These are phyloP conservation scores for Penicillium soppii DNA, from an alignment of 495 filamentous ascomycete genomes.

Conservation along the genomic window DNA sequence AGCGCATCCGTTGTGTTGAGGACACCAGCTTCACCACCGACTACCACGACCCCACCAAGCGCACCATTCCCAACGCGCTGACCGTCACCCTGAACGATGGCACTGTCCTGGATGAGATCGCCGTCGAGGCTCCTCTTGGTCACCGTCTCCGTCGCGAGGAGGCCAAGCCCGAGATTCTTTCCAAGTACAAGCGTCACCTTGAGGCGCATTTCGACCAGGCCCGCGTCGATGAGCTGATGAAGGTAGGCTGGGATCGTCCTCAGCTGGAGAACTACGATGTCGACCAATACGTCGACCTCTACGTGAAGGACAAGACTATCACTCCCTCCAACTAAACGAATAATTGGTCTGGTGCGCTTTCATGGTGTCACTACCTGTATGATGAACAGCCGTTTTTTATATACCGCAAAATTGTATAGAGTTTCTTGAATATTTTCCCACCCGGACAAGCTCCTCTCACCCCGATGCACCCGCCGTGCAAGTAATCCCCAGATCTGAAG, in stretches of 20 bases:
- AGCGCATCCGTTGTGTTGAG: constrained; percentile 92
- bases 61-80: constrained; percentile 93
- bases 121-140: constrained; percentile 93
- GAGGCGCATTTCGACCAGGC: constrained; percentile 74
- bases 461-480: constrained; percentile 42
- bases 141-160: constrained; percentile 90
- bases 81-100: constrained; percentile 93
- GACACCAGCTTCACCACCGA: constrained; percentile 90
- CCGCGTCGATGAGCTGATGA: constrained; percentile 74
- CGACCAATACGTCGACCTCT: constrained; percentile 92
- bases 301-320: constrained; percentile 66
- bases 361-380: constrained; percentile 13
- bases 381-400: constrained; percentile 20
- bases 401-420: constrained; percentile 20
- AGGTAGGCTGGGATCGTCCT: constrained; percentile 69
- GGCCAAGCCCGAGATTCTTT: constrained; percentile 93
- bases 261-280: constrained; percentile 78
- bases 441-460: not conserved
- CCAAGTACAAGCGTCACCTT: constrained; percentile 92
- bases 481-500: constrained; percentile 30
- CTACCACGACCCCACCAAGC: constrained; percentile 90
- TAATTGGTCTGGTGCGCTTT: not conserved
- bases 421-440: not conserved
- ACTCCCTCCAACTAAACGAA: constrained; percentile 18
- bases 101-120: constrained; percentile 85